Conservation (phyloP, 2,329 filamentous ascomycete species). For the Sclerotinia sclerotiorum region DNA sequence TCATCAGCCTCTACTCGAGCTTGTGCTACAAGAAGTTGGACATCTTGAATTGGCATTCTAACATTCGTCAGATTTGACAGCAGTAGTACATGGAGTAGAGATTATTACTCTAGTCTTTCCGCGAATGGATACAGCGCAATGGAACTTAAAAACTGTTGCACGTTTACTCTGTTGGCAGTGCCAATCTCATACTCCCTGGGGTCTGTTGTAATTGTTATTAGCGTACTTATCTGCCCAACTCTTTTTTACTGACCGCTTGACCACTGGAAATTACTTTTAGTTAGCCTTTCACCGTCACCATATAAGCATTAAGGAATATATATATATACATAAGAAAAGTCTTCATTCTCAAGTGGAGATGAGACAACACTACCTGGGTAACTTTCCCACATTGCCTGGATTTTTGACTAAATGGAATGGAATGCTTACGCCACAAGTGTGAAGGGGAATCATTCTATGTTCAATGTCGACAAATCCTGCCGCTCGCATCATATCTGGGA, state of each 20-base stretch:
- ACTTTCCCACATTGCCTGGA: not conserved
- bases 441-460: slow-evolving; percentile 62
- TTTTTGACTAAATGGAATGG: not conserved
- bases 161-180: slow-evolving; percentile 52
- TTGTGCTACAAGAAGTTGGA: slow-evolving; percentile 56
- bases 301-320: not conserved
- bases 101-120: slow-evolving; percentile 34
- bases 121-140: slow-evolving; percentile 57
- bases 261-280: slow-evolving; percentile 48
- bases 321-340: not conserved
- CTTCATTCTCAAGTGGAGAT: not conserved
- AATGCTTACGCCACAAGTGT: slow-evolving; percentile 54
- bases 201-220: slow-evolving; percentile 42
- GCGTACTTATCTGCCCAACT: not conserved
- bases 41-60: slow-evolving; percentile 59
- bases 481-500: slow-evolving; percentile 44
- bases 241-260: slow-evolving; percentile 55
- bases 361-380: not conserved
- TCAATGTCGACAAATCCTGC: slow-evolving; percentile 69
- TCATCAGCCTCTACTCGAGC: slow-evolving; percentile 55
- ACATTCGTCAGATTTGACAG: slow-evolving; percentile 24
- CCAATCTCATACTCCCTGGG: slow-evolving; percentile 55
- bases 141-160: slow-evolving; percentile 55
- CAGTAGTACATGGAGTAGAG: not conserved
- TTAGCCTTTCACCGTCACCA: not conserved